phyloP scores from a whole-genome alignment of 257 asterid species.

The Nicotiana benthamiana region DNA sequence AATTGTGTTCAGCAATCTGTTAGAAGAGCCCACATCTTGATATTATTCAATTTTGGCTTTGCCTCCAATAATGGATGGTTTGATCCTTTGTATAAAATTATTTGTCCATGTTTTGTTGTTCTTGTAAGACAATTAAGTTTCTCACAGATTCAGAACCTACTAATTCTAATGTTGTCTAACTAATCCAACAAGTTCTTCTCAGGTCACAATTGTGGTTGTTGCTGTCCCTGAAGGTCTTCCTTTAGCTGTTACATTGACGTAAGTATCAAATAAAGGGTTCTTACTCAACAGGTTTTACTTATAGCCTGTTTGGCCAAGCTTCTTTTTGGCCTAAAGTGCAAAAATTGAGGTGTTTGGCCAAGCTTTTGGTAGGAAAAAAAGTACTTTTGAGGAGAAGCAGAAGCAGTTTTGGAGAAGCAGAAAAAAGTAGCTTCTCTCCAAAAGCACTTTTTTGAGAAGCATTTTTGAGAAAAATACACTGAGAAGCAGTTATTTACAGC shows the following conservation, averaged over 20 bases:
- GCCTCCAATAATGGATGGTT: not conserved
- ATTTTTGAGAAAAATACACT: too few species aligned
- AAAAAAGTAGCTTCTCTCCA: too few species aligned
- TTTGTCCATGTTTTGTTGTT: not conserved
- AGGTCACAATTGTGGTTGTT: slow-evolving; percentile 98
- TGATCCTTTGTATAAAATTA: not conserved
- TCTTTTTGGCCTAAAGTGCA: too few species aligned
- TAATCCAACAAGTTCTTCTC: slow-evolving; percentile 28
- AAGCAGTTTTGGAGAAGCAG: too few species aligned
- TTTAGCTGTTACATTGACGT: slow-evolving; percentile 95
- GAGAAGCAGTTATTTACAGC: too few species aligned
- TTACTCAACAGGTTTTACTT: not conserved
- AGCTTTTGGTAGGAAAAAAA: too few species aligned
- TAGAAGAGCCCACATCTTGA: not conserved
- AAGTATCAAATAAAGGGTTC: slow-evolving; percentile 23
- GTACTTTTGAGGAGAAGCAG: too few species aligned
- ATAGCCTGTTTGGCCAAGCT: too few species aligned
- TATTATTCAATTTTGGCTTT: not conserved
- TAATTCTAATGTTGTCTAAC: slow-evolving; percentile 8
- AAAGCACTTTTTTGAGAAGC: too few species aligned
- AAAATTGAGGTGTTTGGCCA: too few species aligned
- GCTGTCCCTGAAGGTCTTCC: slow-evolving; percentile 99
- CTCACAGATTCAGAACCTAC: slow-evolving; percentile 1
- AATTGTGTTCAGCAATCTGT: not conserved
- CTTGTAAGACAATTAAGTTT: not conserved